Percentiles rank a stretch among this genome's conserved stretches.
Conservation (phyloP, 2,329 filamentous ascomycete species). For the Seiridium cupressi region DNA sequence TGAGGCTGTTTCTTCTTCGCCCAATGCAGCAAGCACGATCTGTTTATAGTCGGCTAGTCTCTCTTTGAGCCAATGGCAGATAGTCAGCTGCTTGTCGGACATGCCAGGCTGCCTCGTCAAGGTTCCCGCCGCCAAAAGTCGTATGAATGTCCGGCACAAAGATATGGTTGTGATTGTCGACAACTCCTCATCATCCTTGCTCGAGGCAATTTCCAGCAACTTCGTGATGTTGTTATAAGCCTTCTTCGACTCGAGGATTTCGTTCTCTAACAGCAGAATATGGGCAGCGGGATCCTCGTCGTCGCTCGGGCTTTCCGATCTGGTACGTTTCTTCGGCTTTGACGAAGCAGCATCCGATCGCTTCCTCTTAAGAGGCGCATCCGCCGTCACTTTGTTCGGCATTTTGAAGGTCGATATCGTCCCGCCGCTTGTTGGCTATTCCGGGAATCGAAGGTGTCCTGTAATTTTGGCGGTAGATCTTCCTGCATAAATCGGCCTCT, state of each 20-base stretch:
- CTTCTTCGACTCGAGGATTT: conserved; percentile 81
- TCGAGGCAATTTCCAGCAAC: conserved; percentile 61
- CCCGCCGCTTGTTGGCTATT: neutral
- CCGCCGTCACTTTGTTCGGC: conserved; percentile 19
- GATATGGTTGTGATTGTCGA: conserved; percentile 72
- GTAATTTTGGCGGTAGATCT: neutral
- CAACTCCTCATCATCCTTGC: conserved; percentile 49
- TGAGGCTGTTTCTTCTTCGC: conserved; percentile 61
- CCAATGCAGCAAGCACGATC: conserved; percentile 60
- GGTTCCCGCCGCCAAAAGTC: conserved; percentile 72
- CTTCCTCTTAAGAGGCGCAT: conserved; percentile 51
- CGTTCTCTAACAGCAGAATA: conserved; percentile 74
- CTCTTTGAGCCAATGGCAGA: conserved; percentile 77
- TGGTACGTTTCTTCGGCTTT: conserved; percentile 49
- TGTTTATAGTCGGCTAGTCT: conserved; percentile 70
- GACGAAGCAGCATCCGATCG: conserved; percentile 37
- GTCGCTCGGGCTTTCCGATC: conserved; percentile 41
- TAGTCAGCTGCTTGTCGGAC: conserved; percentile 70
- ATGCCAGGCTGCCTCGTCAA: conserved; percentile 64
- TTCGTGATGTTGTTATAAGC: conserved; percentile 88
- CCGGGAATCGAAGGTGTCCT: neutral
- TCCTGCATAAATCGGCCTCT: too few relatives aligned
- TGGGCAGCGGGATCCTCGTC: conserved; percentile 54
- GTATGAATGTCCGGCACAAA: conserved; percentile 82
- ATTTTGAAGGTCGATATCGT: conserved; percentile 17